Conservation (phyloP, 345 rosid genomes). For the Bretschneidera sinensis region DNA sequence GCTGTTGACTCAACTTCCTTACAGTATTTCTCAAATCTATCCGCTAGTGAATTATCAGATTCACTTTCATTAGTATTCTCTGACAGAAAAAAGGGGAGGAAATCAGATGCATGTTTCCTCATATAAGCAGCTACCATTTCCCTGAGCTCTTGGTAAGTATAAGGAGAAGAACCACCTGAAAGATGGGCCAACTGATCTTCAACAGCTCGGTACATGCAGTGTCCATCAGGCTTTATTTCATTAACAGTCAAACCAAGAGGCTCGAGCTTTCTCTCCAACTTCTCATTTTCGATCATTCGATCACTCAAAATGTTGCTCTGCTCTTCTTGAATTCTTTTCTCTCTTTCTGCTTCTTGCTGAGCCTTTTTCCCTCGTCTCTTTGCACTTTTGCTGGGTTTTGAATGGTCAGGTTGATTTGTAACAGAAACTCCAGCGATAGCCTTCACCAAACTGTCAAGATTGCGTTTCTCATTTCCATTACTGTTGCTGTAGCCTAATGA, state of each 20-base stretch:
- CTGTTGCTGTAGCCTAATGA: constrained; percentile 51
- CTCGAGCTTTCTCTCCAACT: no score
- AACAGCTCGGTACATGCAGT: constrained; percentile 89
- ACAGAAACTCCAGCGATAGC: constrained; percentile 85
- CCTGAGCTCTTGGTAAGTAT: constrained; percentile 58
- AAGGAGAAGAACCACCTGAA: constrained; percentile 58
- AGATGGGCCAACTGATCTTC: constrained; percentile 66
- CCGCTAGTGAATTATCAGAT: constrained; percentile 9
- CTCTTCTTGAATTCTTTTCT: no score
- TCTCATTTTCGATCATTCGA: no score
- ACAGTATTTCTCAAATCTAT: constrained; percentile 30
- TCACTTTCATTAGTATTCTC: constrained; percentile 10
- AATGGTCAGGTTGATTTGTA: constrained; percentile 45
- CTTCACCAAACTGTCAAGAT: constrained; percentile 69
- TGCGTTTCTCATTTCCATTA: constrained; percentile 49
- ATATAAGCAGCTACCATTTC: constrained; percentile 78
- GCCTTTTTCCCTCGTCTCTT: constrained; percentile 62
- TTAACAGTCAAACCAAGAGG: constrained; percentile 59
- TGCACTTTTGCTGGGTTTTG: no score
- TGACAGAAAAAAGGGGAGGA: constrained; percentile 50
- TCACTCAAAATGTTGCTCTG: no score
- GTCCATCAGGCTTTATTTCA: constrained; percentile 88
- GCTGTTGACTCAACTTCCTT: constrained; percentile 27
- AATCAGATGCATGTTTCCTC: constrained; percentile 53
- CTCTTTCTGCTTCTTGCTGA: constrained; percentile 33